Evolutionary conservation across 2,329 filamentous ascomycete species (phyloP).

Genomic region (Beauveria bassiana): DNA sequence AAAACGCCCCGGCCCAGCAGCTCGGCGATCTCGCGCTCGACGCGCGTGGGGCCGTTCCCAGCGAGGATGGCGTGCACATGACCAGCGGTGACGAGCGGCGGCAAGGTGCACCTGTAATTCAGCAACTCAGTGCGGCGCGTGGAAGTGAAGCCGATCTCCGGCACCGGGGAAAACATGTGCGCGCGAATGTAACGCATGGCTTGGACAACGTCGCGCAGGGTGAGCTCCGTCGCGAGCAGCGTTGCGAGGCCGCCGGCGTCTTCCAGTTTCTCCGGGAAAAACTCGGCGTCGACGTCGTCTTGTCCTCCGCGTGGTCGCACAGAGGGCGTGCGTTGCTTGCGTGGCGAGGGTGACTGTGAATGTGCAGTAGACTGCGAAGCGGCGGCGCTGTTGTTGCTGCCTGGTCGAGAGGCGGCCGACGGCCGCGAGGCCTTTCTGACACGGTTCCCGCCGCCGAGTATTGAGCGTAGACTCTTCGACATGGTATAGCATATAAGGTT

Average conservation of each 20-base stretch:
- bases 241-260: slow-evolving; percentile 54
- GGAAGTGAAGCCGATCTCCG: slow-evolving; percentile 56
- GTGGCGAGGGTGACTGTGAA: slow-evolving; percentile 11
- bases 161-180: slow-evolving; percentile 58
- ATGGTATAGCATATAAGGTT: slow-evolving; percentile 16
- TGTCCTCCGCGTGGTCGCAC: slow-evolving; percentile 20
- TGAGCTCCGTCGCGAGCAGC: slow-evolving; percentile 46
- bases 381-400: background rate
- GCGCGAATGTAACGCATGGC: slow-evolving; percentile 54
- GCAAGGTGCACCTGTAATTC: slow-evolving; percentile 50
- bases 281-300: slow-evolving; percentile 19
- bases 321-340: background rate
- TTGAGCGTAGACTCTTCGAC: slow-evolving; percentile 28
- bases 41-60: slow-evolving; percentile 47
- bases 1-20: slow-evolving; percentile 49
- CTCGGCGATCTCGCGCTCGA: slow-evolving; percentile 60
- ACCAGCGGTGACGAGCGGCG: slow-evolving; percentile 56
- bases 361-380: no score
- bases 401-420: slow-evolving; percentile 6
- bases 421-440: slow-evolving; percentile 25
- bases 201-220: slow-evolving; percentile 54
- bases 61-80: slow-evolving; percentile 57
- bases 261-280: slow-evolving; percentile 44
- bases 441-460: slow-evolving; percentile 29
- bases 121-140: slow-evolving; percentile 56